Evolutionary conservation across 2,329 filamentous ascomycete genomes (phyloP), one percentile per base, ranked within the genome.

Genomic region (Trichophyton benhamiae): DNA sequence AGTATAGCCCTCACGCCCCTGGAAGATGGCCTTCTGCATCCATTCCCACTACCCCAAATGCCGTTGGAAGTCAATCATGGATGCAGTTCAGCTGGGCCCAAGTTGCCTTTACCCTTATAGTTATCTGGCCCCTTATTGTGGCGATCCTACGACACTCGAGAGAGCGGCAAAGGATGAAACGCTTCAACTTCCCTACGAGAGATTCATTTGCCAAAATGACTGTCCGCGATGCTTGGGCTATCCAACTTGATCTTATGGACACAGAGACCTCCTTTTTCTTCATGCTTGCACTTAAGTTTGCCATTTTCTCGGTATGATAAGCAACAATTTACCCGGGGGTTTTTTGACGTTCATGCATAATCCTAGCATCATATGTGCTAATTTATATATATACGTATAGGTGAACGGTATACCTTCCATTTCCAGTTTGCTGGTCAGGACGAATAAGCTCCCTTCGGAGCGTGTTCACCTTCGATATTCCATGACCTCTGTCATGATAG

Each of bases 251-350:
- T 33, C 60, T 83, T 1, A 69, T 72, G 2, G 72, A 79, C 55
- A 71, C 79, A 1, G 82, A 85, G 65, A 85, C 85, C 63, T 82
- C 83, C 0, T 77, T 75, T 57, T 74, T 79, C 0, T 78, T 74
- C 60, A 69, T 74, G 15, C 81, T 78, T 57, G 75, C 80, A 1
- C 70, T 83, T 3, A 77, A 82, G 59, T 83, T 84, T 68, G 82
- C 82, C 0, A 73, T 85, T 3, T 83, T 85, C 68, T 79, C 79
- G 71, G 79, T 79, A 60, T 30, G 70, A 48, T 33, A 55, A 3
- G 20, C 46, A 13, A 55, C 30, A 33, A 42, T 15, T 38, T 11
- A 27, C 8, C 13, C 27, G 5, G 11, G 6, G 58, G 1, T 20
- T 15, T 30, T 38, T 27, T 38, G 22, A 36, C 38, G 25, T 58